Base-by-base conservation (phyloP, 495 filamentous ascomycete genomes). In the Chaetomidium leptoderma region DNA sequence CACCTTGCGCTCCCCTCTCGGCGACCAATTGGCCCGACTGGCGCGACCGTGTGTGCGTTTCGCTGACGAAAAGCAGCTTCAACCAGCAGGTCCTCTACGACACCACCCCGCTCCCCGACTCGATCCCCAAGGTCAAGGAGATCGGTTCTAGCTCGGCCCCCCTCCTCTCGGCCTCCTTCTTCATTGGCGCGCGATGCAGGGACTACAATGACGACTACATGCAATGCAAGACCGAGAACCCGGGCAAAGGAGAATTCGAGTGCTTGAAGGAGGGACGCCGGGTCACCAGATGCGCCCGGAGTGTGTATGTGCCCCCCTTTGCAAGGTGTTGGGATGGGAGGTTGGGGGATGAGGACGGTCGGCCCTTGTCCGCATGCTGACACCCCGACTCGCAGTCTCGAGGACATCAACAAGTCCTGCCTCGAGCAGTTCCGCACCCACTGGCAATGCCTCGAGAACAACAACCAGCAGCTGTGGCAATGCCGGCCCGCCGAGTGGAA, bases 161-260 rank as follows among this genome's bases (percentile, higher is more conserved):
- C 37, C 80, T 99, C 24, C 75, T 91, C 33, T 92, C 88, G 60
- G 95, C 93, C 17, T 83, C 90, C n/a, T 99, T 86, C 81, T 97
- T 97, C 70, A 99, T 99, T 71, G 93, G 93, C 46, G 91, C 90
- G 59, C 85, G 92, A 65, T 99, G 93, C 84, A 86, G 82, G 67
- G 79, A 88, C 46, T 99, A 90, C 78, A 98, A 97, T 75, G 93
- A 99, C 77, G 93, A 99, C 76, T 99, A 84, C 75, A 97, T 99
- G 91, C 85, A 93, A 76, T 99, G 93, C 85, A 99, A 97, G 86
- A 87, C 82, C 49, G 89, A 95, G 78, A 82, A 78, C 66, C 81
- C 89, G 45, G 95, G 93, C 53, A 83, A 78, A 74, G 95, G 92
- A 59, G 95, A 97, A 78, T 72, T 95, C 47, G 91, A 96, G 54